Evolutionary conservation across 352 stramenopile genomes (phyloP), one percentile per base, ranked within the genome.

Genomic region (Globisporangium canariense): DNA sequence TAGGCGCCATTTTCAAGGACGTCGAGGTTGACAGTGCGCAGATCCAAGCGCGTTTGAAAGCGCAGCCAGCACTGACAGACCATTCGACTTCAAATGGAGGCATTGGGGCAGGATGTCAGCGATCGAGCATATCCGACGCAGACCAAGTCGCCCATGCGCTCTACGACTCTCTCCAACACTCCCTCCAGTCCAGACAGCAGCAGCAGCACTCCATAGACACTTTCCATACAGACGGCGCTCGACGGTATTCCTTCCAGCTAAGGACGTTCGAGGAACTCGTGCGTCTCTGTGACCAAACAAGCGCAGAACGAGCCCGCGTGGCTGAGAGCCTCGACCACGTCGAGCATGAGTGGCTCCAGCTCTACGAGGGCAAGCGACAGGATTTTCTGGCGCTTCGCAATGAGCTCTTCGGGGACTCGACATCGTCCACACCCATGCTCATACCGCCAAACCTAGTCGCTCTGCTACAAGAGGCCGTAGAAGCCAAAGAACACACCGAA

Each of bases 371-470:
- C 13, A 52, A 68, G 38, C 45, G 38, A 8, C n/a, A 45, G 7
- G 45, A 22, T 4, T 36, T 68, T 8, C 22, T 63, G 0, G 38
- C 36, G 4, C 62, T 68, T 9, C 55, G 36, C n/a, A 51, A 20
- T 5, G 62, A 68, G 40, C 38, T 68, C 13, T 68, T 68, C 22
- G 55, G 46, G 7, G 45, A 64, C 22, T 11, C 49, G 2, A 38
- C 18, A n/a, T 64, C 54, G 2, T 18, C 96, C 30, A 97, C 84
- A 53, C 68, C 90, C 41, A 96, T 96, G 71, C 98, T 99, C 8
- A 65, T 75, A 13, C 96, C 97, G 25, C 87, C 88, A 54, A 98
- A 89, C 45, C 92, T 84, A 1, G 98, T 82, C 0, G 51, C 40
- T 41, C 57, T n/a, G 73, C 52, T 79, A 72, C n/a, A 95, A 58